Evolutionary conservation across 164 flowering plant genomes (phyloP).

Genomic region (Amborella trichopoda): DNA sequence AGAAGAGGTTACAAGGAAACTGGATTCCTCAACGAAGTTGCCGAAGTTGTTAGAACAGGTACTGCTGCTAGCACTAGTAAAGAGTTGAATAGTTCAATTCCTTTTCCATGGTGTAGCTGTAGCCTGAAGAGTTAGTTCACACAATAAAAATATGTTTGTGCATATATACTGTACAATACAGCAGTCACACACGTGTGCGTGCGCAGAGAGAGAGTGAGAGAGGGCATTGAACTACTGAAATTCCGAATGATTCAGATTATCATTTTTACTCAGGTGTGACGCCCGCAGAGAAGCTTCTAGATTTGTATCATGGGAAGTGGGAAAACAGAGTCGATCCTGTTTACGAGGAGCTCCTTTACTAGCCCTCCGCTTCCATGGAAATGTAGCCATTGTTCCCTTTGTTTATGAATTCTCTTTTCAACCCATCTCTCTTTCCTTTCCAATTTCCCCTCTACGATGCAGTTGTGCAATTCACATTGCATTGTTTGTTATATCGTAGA

Average conservation of each 20-base stretch:
- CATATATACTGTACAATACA: too few relatives aligned
- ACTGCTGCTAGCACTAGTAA: neutral
- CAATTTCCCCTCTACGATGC: too few relatives aligned
- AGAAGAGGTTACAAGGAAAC: slow-evolving; percentile 90
- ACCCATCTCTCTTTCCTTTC: too few relatives aligned
- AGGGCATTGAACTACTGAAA: too few relatives aligned
- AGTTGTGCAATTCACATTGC: too few relatives aligned
- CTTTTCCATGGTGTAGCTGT: neutral
- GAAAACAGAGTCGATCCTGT: slow-evolving; percentile 73
- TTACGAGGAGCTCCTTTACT: slow-evolving; percentile 82
- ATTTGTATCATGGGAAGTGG: slow-evolving; percentile 80
- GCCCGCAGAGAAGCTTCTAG: slow-evolving; percentile 92
- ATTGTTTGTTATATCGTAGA: too few relatives aligned
- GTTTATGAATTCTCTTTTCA: too few relatives aligned
- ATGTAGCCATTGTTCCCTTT: too few relatives aligned
- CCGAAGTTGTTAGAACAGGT: slow-evolving; percentile 89
- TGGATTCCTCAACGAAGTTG: slow-evolving; percentile 77
- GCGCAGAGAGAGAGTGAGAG: too few relatives aligned
- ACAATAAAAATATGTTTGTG: too few relatives aligned
- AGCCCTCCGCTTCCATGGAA: too few relatives aligned
- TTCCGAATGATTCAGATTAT: neutral
- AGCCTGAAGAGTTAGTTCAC: neutral
- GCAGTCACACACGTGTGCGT: too few relatives aligned
- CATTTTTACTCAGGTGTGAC: slow-evolving; percentile 82
- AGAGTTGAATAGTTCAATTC: neutral